Conservation (phyloP, 306 rosid species). For the Cicer bijugum region DNA sequence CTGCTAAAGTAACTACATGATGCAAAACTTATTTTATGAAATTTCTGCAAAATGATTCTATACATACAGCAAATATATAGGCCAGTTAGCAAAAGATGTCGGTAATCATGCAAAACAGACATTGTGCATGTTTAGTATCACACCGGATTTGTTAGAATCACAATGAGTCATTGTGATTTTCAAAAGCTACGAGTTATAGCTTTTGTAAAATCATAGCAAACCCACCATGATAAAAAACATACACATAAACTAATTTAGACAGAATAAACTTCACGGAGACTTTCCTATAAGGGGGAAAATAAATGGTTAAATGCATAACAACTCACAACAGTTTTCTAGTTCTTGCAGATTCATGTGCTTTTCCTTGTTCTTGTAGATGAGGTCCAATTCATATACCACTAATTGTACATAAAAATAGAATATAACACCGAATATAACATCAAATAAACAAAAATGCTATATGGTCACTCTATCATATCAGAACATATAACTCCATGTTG, state of each 20-base stretch:
- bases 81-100: constrained; percentile 27
- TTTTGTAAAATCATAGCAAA: too few species aligned
- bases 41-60: constrained; percentile 29
- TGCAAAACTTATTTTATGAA: constrained; percentile 37
- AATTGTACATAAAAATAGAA: constrained; percentile 38
- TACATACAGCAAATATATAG: constrained; percentile 15
- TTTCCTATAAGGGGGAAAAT: background rate
- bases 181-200: too few species aligned
- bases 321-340: constrained; percentile 29
- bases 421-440: constrained; percentile 34
- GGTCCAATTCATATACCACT: constrained; percentile 29
- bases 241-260: background rate
- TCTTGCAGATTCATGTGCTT: constrained; percentile 33
- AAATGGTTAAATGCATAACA: constrained; percentile 44
- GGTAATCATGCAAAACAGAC: constrained; percentile 38
- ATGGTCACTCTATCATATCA: constrained; percentile 24
- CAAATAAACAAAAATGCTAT: constrained; percentile 43
- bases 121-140: background rate
- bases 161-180: too few species aligned
- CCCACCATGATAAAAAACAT: too few species aligned
- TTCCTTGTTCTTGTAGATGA: constrained; percentile 36
- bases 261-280: constrained; percentile 15
- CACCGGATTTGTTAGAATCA: too few species aligned
- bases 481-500: constrained; percentile 47
- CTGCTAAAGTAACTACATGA: constrained; percentile 26